Percentiles rank a stretch among this genome's conserved stretches.
phyloP scores from a whole-genome alignment of 1,284 basidiomycete genomes.

The Peniophora sp. region DNA sequence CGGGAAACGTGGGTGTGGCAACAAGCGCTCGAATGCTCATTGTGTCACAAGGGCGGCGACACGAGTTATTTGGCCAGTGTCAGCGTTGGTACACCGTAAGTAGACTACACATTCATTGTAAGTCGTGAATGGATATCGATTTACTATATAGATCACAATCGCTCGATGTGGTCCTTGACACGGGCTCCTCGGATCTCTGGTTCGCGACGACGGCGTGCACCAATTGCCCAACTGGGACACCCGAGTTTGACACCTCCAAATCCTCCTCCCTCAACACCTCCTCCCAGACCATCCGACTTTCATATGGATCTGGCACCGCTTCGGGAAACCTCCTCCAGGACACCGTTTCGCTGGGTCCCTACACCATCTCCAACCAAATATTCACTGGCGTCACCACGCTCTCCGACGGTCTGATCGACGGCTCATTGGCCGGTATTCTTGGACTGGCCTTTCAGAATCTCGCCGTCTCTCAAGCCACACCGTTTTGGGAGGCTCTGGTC shows the following conservation, averaged over 20 bases:
- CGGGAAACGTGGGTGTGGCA: too few relatives aligned
- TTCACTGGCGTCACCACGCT: slow-evolving; percentile 24
- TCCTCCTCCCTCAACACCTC: slow-evolving; percentile 22
- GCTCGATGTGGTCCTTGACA: slow-evolving; percentile 49
- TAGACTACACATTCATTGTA: slow-evolving; percentile 1
- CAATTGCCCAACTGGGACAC: slow-evolving; percentile 16
- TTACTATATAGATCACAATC: slow-evolving; percentile 27
- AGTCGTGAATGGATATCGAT: background rate
- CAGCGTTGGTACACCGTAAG: slow-evolving; percentile 20
- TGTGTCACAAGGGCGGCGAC: slow-evolving; percentile 13
- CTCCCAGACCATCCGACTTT: slow-evolving; percentile 32
- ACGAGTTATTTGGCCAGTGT: slow-evolving; percentile 18
- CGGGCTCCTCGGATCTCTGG: slow-evolving; percentile 55
- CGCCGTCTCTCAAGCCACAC: slow-evolving; percentile 23
- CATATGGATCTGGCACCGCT: slow-evolving; percentile 50
- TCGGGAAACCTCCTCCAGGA: slow-evolving; percentile 42
- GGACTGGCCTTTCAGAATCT: slow-evolving; percentile 22
- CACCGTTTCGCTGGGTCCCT: slow-evolving; percentile 42
- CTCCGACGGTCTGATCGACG: slow-evolving; percentile 10
- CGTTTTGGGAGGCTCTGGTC: slow-evolving; percentile 30
- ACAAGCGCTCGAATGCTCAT: background rate
- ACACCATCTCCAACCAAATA: slow-evolving; percentile 31
- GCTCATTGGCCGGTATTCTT: slow-evolving; percentile 17
- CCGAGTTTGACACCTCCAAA: slow-evolving; percentile 14
- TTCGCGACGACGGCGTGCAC: slow-evolving; percentile 30